Base-by-base conservation (phyloP, 202 grass and related monocot species). In the Setaria italica region DNA sequence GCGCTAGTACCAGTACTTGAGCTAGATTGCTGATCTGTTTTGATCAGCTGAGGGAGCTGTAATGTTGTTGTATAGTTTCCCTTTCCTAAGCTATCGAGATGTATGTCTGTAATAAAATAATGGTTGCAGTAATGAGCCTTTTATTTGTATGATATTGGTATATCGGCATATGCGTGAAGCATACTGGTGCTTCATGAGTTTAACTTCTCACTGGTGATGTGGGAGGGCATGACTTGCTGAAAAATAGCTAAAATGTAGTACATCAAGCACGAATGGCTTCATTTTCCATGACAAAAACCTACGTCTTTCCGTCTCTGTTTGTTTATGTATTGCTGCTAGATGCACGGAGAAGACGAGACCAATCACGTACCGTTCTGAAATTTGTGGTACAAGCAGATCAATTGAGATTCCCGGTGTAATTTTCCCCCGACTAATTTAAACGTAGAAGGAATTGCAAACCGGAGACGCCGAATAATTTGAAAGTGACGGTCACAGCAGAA, bases 11-110 rank as follows among this genome's bases (percentile, higher is more conserved):
- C 70, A 72, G 50, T 67, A 12, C 70, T 72, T 0, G 16, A 78
- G 73, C 7, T 29, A 67, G 77, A 78, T 34, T n/a, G 20, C 55
- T 64, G 76, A 70, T 71, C 77, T 34, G 20, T 43, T 72, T 80
- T 17, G 63, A 56, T 87, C 81, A 76, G 55, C 76, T 29, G 54
- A 56, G 71, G 75, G 17, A 77, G 55, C 47, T 85, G 85, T 32
- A 81, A 76, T 87, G 81, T 80, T 90, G 80, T 79, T 87, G 88
- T 87, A 79, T 87, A 84, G 69, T 90, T 84, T 70, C 53, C 34
- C 15, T 90, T 84, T 64, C 53, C 34, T 15, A 76, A 74, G 69
- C 62, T 84, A 70, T n/a, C 0, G 35, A 19, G 32, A 37, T 90
- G 58, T 77, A 86, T 82, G 32, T 11, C 42, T 78, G 79, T 62